Evolutionary conservation across 495 filamentous ascomycete species (phyloP).

Genomic region (Pseudotulostoma volvatum): DNA sequence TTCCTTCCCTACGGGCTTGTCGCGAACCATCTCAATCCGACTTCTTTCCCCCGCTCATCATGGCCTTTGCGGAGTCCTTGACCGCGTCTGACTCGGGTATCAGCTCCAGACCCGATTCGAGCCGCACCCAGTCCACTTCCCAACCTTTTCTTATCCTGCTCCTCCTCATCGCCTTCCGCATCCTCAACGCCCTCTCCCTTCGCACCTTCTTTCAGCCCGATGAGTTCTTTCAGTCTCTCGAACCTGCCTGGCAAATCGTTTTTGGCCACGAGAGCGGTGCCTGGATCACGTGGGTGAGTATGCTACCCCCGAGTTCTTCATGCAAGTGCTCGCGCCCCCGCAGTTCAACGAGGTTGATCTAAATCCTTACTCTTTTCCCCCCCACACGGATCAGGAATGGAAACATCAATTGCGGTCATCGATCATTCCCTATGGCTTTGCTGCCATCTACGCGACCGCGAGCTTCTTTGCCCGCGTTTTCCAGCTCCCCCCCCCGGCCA

Average conservation of each 20-base stretch:
- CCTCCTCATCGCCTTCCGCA: slow-evolving; percentile 57
- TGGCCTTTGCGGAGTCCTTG: too few species aligned
- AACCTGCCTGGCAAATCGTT: slow-evolving; percentile 82
- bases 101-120: neutral
- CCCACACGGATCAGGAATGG: slow-evolving; percentile 59
- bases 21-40: too few species aligned
- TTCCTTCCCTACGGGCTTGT: neutral
- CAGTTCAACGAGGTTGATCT: too few species aligned
- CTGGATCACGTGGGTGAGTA: slow-evolving; percentile 88
- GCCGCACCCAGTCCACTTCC: neutral
- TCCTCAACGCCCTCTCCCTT: slow-evolving; percentile 68
- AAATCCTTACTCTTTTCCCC: too few species aligned
- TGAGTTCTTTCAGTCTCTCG: slow-evolving; percentile 91
- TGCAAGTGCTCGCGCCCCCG: too few species aligned
- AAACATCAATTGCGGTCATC: slow-evolving; percentile 76
- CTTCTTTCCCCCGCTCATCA: neutral
- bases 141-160: slow-evolving; percentile 27
- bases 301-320: slow-evolving; percentile 2
- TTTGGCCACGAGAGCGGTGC: slow-evolving; percentile 65
- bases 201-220: slow-evolving; percentile 99
- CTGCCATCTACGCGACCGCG: slow-evolving; percentile 50
- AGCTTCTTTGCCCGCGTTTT: slow-evolving; percentile 31
- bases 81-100: too few species aligned
- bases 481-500: slow-evolving; percentile 27
- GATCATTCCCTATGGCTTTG: slow-evolving; percentile 77